Conservation (phyloP, 371 early-diverging fungal genomes). For the Actinomortierella ambigua region DNA sequence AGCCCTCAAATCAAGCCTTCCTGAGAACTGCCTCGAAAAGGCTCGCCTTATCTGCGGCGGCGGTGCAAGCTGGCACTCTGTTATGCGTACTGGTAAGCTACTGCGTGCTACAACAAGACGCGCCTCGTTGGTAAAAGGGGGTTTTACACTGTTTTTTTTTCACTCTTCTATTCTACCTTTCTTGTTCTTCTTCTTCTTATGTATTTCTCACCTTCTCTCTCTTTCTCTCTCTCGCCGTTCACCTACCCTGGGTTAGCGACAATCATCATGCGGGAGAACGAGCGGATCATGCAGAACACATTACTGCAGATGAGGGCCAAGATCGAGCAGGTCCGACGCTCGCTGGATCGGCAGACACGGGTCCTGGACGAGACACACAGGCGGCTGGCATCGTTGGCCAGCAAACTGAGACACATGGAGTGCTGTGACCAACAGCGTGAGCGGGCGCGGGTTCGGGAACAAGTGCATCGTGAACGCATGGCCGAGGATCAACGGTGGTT, state of each 20-base stretch:
- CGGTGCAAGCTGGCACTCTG: neutral
- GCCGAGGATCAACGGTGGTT: constrained; percentile 28
- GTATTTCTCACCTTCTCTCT: constrained; percentile 1
- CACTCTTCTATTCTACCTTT: no score
- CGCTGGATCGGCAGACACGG: constrained; percentile 23
- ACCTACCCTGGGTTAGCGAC: constrained; percentile 6
- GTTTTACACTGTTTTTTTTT: no score
- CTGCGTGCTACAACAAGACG: constrained; percentile 8
- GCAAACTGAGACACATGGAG: constrained; percentile 23
- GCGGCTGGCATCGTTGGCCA: constrained; percentile 15
- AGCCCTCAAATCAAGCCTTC: constrained; percentile 2
- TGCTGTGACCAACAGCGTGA: constrained; percentile 15
- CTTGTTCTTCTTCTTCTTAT: constrained; percentile 9
- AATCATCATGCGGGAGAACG: constrained; percentile 29
- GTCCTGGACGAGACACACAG: constrained; percentile 25
- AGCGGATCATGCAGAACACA: constrained; percentile 6
- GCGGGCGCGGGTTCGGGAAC: constrained; percentile 8
- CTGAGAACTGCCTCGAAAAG: constrained; percentile 8
- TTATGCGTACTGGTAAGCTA: neutral
- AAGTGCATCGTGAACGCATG: neutral
- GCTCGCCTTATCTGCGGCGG: constrained; percentile 5
- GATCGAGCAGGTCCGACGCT: constrained; percentile 23
- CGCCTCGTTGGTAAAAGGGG: no score
- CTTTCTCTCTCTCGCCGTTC: neutral
- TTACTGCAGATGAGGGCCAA: constrained; percentile 21